Percentiles rank a stretch among this genome's conserved stretches.
Conservation (phyloP, 768 basidiomycete species). For the Termitomyces titanicus region DNA sequence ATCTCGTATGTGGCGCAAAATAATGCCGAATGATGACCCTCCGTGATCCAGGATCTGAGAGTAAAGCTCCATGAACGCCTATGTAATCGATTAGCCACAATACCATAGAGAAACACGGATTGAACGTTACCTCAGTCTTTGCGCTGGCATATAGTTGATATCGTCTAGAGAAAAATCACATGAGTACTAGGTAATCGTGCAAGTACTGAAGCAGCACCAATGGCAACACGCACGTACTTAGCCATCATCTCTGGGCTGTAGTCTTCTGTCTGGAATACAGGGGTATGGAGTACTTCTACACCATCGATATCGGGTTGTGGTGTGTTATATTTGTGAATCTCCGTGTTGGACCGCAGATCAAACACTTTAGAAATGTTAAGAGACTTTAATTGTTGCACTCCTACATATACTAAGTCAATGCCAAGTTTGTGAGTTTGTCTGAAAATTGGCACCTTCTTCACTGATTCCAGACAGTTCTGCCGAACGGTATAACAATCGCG, state of each 20-base stretch:
- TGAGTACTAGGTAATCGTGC: conserved; percentile 16
- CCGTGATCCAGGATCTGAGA: conserved; percentile 78
- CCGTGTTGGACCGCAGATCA: conserved; percentile 77
- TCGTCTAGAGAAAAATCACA: conserved; percentile 40
- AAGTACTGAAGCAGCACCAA: conserved; percentile 8
- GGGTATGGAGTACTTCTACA: conserved; percentile 54
- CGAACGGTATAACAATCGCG: conserved; percentile 58
- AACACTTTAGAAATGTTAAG: conserved; percentile 68
- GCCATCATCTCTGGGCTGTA: conserved; percentile 85
- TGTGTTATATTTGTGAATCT: conserved; percentile 69
- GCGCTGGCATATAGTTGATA: conserved; percentile 77
- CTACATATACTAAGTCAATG: conserved; percentile 30
- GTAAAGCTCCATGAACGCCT: conserved; percentile 82
- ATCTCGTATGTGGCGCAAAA: conserved; percentile 73
- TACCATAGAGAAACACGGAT: background rate
- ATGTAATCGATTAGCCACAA: background rate
- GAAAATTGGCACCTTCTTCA: conserved; percentile 50
- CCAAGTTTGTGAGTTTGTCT: background rate
- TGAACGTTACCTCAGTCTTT: conserved; percentile 59
- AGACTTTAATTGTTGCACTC: conserved; percentile 50
- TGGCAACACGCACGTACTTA: conserved; percentile 57
- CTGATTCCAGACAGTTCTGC: conserved; percentile 73
- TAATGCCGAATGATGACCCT: conserved; percentile 61
- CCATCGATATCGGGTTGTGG: conserved; percentile 64
- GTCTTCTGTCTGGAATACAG: conserved; percentile 70